phyloP scores from a whole-genome alignment of 2,329 filamentous ascomycete species.

The Escovopsis sp. region DNA sequence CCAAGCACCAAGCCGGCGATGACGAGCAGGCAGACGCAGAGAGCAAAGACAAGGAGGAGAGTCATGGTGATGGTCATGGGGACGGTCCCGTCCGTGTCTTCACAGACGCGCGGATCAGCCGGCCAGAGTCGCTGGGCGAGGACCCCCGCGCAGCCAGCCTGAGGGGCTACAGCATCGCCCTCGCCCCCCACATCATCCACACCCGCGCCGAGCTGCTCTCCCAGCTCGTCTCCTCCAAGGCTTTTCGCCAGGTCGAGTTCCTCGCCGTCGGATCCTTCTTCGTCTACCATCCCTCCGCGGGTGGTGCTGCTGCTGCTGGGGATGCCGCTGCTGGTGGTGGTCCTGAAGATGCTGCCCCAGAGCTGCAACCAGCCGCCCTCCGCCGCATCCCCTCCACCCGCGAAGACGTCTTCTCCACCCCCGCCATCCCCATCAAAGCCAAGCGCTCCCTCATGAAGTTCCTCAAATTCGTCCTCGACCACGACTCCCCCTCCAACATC shows the following conservation, averaged over 20 bases:
- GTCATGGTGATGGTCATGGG: too few species aligned
- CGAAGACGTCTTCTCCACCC: slow-evolving; percentile 79
- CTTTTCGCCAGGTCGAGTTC: slow-evolving; percentile 84
- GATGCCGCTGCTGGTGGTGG: too few species aligned
- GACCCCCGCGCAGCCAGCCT: slow-evolving; percentile 38
- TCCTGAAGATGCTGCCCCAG: too few species aligned
- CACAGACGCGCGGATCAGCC: too few species aligned
- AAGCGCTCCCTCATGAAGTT: slow-evolving; percentile 90
- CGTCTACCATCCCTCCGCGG: slow-evolving; percentile 43
- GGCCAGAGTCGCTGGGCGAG: too few species aligned
- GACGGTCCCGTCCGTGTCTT: too few species aligned
- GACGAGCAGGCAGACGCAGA: slow-evolving; percentile 10
- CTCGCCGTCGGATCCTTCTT: slow-evolving; percentile 88
- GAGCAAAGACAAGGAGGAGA: slow-evolving; percentile 10
- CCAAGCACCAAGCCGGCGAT: slow-evolving; percentile 16
- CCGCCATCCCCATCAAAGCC: slow-evolving; percentile 57
- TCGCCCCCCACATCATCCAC: slow-evolving; percentile 80
- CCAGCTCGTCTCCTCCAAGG: slow-evolving; percentile 73
- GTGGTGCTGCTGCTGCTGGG: slow-evolving; percentile 13
- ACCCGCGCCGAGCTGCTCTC: slow-evolving; percentile 63
- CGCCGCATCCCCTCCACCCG: slow-evolving; percentile 71
- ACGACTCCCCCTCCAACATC: slow-evolving; percentile 36
- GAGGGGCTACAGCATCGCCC: slow-evolving; percentile 65
- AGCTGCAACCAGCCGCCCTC: slow-evolving; percentile 24
- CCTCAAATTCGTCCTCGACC: slow-evolving; percentile 69